Base-by-base conservation (phyloP, 2,329 filamentous ascomycete species). In the Fusarium annulatum region DNA sequence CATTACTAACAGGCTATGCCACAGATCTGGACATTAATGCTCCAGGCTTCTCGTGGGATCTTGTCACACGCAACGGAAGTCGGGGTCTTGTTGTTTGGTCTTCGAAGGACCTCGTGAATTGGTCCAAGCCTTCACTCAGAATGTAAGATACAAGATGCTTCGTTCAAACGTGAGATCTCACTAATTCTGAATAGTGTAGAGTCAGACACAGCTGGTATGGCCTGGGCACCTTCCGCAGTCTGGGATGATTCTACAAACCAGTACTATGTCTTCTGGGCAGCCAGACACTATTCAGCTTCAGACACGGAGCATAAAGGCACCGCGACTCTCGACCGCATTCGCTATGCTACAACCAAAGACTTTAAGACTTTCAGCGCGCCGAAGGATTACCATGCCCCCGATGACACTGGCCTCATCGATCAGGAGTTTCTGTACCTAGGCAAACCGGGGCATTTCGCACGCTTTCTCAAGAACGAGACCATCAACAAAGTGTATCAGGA, bases 391-490 rank as follows among this genome's bases (percentile, higher is more conserved):
- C 77, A 85, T 61, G 82, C 85, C 9, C 59, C 65, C 36, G 67
- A 80, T 4, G 80, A 80, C 21, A 86, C 82, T 7, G 82, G 84
- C 5, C 77, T 88, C 42, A 88, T 88, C 66, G 86, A 88, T 67
- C 83, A 87, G 36, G 84, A 86, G 60, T 84, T 88, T 76, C 81
- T 85, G 36, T 79, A 82, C 26, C 78, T 88, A 1, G 85, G 84
- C 42, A 76, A 78, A 11, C 77, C 80, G 8, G 82, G 79, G 4
- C 70, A 79, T 15, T 88, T 84, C 49, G 83, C 82, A 1, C 83
- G 86, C 10, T 88, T 88, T 78, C 74, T 87, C 58, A 88, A 88
- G 76, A 86, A 88, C 72, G 86, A 88, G 74, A 83, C 84, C 1
- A 82, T 81, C 5, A 83, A 84, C 42, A 82, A 84, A n/a, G 83